Conservation (phyloP, 169 alveolate species). For the Babesia gibsoni region DNA sequence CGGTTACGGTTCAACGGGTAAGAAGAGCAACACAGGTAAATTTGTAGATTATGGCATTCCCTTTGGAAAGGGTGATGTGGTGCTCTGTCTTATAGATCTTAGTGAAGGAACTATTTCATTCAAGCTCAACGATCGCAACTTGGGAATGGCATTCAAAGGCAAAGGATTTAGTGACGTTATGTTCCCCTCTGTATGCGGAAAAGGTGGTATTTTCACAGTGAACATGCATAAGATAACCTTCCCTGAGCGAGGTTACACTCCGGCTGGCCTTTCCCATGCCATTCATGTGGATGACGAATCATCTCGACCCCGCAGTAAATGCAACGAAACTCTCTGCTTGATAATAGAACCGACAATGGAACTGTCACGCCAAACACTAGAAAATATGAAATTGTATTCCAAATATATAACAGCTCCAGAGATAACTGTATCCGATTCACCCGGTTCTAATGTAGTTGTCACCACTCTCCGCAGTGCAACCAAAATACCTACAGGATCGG, state of each 20-base stretch:
- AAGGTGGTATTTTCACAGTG: not conserved
- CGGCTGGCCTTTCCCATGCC: not conserved
- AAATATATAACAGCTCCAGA: conserved; percentile 6
- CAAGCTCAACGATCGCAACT: conserved; percentile 6
- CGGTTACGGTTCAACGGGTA: conserved; percentile 19
- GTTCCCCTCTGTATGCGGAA: conserved; percentile 6
- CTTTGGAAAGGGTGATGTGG: not conserved
- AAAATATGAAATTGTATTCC: conserved; percentile 3
- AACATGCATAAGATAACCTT: not conserved
- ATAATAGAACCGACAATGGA: conserved; percentile 1
- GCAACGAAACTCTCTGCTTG: not conserved
- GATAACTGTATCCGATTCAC: not conserved
- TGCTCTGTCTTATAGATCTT: not conserved
- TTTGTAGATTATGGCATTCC: conserved; percentile 10
- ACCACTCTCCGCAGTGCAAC: conserved; percentile 11
- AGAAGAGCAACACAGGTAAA: conserved; percentile 17
- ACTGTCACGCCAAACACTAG: conserved; percentile 6
- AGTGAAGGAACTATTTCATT: not conserved
- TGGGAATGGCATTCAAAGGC: conserved; percentile 2
- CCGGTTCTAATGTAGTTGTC: conserved; percentile 10
- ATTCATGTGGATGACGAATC: not conserved
- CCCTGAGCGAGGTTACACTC: conserved; percentile 16
- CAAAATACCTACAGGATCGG: conserved; percentile 14
- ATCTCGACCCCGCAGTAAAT: not conserved
- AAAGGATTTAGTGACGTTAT: not conserved